Conservation (phyloP, 75 land plant genomes). For the Picea glauca region DNA sequence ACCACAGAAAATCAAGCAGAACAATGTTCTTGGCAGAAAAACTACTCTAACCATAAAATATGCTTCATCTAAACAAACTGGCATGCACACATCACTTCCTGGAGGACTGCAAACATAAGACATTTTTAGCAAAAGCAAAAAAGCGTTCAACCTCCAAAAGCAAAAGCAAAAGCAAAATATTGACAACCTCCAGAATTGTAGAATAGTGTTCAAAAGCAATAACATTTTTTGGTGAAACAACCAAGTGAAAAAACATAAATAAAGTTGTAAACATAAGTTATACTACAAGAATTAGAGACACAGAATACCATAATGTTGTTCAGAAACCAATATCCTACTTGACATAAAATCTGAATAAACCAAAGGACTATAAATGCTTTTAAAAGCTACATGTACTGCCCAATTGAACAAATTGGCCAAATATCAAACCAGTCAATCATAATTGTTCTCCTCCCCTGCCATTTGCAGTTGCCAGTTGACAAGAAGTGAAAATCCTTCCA, state of each 20-base stretch:
- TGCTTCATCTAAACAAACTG: neutral
- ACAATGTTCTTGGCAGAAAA: neutral
- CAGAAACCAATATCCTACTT: neutral
- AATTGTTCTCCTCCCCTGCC: neutral
- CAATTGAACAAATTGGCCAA: too few relatives aligned
- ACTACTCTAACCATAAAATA: neutral
- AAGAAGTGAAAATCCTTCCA: too few relatives aligned
- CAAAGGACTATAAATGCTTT: neutral
- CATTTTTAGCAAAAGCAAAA: too few relatives aligned
- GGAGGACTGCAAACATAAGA: neutral
- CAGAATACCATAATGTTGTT: neutral
- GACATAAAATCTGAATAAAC: neutral
- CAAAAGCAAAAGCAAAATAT: too few relatives aligned
- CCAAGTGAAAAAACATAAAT: too few relatives aligned
- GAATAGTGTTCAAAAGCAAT: too few relatives aligned
- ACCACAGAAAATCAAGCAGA: neutral
- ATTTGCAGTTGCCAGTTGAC: neutral
- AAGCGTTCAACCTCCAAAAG: too few relatives aligned
- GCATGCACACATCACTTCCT: neutral
- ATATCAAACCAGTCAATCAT: neutral
- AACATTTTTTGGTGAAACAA: too few relatives aligned
- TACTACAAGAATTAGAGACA: too few relatives aligned
- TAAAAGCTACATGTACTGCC: too few relatives aligned
- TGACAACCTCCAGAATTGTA: too few relatives aligned
- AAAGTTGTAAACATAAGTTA: too few relatives aligned